Base-by-base conservation (phyloP, 2,329 filamentous ascomycete species). In the Rhynchosporium graminicola region DNA sequence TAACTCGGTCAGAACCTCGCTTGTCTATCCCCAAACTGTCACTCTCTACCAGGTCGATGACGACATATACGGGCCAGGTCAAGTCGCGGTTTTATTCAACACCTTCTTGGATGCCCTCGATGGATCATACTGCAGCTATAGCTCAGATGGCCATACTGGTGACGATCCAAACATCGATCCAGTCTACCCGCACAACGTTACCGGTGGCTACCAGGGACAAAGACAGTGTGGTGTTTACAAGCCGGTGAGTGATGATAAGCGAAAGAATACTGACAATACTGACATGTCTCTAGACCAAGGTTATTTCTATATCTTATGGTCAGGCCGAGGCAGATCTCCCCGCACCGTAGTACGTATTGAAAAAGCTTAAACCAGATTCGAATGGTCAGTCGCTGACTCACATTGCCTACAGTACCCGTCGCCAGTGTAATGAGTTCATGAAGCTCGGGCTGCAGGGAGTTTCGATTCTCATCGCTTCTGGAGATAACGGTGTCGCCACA, bases 401-500 rank as follows among this genome's bases (percentile, higher is more conserved):
- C 20, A 20, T 20, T 20, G 20, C 20, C 20, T 20, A 20, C 20
- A 20, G 20, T 70, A 84, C 85, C 20, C 77, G 78, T 54, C 80
- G 81, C 54, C 84, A 87, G 12, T 90, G 87, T 77, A 80, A 83
- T 65, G 78, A 86, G 66, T 86, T 88, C 68, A 84, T 82, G 48
- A 82, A 88, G 68, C 83, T 90, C 38, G 87, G 86, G n/a, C 82
- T 84, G 1, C 83, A 87, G 46, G 88, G 87, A n/a, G 81, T 87
- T 3, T 83, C 83, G 28, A 78, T 89, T n/a, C 75, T 90, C 36
- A 86, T 87, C 71, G 80, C 82, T 6, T 84, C 82, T 2, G 86
- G 86, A 6, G 85, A 88, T 70, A 73, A 74, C 36, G 86, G 86
- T 40, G 80, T 87, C 12, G 83, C 64, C n/a, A 66, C 64, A 8